These are phyloP conservation scores for Monosporascus sp. DNA, from an alignment of 2,329 filamentous ascomycete genomes.

Conservation along the genomic window DNA sequence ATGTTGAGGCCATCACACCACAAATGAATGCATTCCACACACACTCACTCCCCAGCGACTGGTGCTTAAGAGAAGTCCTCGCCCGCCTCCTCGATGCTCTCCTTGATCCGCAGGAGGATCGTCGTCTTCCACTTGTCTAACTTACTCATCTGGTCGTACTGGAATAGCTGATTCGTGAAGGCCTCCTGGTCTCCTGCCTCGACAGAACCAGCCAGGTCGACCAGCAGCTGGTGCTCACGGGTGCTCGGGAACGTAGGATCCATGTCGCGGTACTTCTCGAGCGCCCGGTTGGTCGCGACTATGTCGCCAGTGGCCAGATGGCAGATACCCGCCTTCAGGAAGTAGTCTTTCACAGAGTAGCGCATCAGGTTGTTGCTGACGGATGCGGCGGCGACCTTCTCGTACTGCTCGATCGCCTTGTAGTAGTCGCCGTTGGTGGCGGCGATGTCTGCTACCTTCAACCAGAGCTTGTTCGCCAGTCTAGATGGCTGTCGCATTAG, in stretches of 20 bases:
- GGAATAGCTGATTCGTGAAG: constrained; percentile 81
- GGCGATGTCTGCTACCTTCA: constrained; percentile 86
- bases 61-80: constrained; percentile 27
- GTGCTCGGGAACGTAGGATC: constrained; percentile 73
- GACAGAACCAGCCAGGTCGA: constrained; percentile 70
- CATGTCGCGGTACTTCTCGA: constrained; percentile 77
- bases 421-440: constrained; percentile 81
- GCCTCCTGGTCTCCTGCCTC: constrained; percentile 74
- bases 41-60: not conserved
- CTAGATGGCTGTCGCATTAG: constrained; percentile 36
- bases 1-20: not conserved
- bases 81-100: constrained; percentile 59
- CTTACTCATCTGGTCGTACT: constrained; percentile 89
- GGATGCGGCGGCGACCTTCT: constrained; percentile 72
- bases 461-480: constrained; percentile 86
- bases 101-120: constrained; percentile 77
- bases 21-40: not conserved
- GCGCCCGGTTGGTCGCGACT: constrained; percentile 71
- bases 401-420: constrained; percentile 76
- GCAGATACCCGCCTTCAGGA: constrained; percentile 90
- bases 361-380: constrained; percentile 90
- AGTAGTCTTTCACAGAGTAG: constrained; percentile 92
- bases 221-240: constrained; percentile 75
- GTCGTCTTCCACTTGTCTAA: constrained; percentile 97
- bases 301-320: constrained; percentile 70